Base-by-base conservation (phyloP, 805 yeast genomes). In the Starmerella riodocensis region DNA sequence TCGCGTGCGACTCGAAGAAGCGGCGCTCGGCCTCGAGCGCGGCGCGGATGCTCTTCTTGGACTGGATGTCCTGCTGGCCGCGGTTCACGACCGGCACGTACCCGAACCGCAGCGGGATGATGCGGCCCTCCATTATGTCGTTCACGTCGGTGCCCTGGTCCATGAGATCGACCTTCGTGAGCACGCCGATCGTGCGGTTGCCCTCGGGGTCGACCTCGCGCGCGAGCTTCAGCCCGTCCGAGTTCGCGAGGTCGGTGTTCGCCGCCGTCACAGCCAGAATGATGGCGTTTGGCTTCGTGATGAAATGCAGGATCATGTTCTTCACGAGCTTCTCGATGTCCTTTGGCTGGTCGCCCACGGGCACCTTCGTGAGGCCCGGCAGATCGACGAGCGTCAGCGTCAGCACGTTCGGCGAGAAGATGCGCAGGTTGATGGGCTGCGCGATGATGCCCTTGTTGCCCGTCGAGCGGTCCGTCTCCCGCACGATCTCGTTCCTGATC, bases 141-240 rank as follows among this genome's bases (percentile, higher is more conserved):
- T 85, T 73, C 32, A 93, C 97, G 63, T 91, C 94, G 3, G 98
- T 91, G 41, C 98, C 98, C 53, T 83, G 78, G 59, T 91, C 98
- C 98, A 91, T 91, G 50, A 91, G 71, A 62, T 91, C 98, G 39
- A 91, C 82, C 63, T 91, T 91, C 23, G 97, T 91, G 49, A 91
- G 71, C 24, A 91, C 98, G 61, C 98, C 98, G 50, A 91, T 81
- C 18, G 98, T 91, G 66, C 98, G 75, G 31, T 56, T 51, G 34
- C 98, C 98, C 60, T 85, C 93, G 3, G 97, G 97, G 58, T 91
- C 98, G 35, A 91, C 96, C 61, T 91, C 97, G 53, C 97, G 74
- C 2, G 98, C 97, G 52, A 91, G 69, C 61, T 91, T 86, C 56
- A 91, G 71, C 36, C 97, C 95, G 57, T 91, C 98, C 23, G 94